Base-by-base conservation (phyloP, 257 asterid species). In the Plectranthus barbatus region DNA sequence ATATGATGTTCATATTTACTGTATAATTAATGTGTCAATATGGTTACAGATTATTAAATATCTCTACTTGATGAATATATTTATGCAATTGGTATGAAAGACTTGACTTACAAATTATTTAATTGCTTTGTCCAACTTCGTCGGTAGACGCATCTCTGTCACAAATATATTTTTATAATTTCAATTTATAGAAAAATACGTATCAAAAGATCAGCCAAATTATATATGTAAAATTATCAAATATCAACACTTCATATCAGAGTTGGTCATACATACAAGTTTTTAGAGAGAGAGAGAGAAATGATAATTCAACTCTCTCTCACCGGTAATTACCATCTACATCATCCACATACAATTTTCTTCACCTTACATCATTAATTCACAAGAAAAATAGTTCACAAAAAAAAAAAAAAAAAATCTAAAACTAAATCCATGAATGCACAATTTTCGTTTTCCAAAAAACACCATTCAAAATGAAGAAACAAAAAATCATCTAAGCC, bases 301-400 rank as follows among this genome's bases (percentile, higher is more conserved):
- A 24, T 69, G 45, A 55, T 37, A 61, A 70, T 61, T 61, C 72
- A 66, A 44, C 64, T 51, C 18, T 53, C 57, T 40, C 7, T 62
- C 56, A 68, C 69, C 77, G 56, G 42, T 72, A 17, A 62, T 72
- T 78, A 48, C 69, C 65, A 72, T 69, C 72, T 61, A 56, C 52
- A 70, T 79, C 72, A 70, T 79, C 72, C 84, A 79, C 79, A 3
- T 6, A 31, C 36, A 65, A 34, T 40, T 68, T 79, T 72, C 72
- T 72, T 76, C 81, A 56, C 29, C 78, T 72, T 66, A 64, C 76
- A 72, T 72, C 78, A 71, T 60, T 42, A 55, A 34, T 10, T 46
- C 29, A 62, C 31, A 41, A 9, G 9, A 75, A 59, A 34, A 53
- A 54, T 3, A 55, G 9, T 55, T 66, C 39, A 26, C 17, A 5